These are phyloP conservation scores for Huntiella omanensis DNA, from an alignment of 2,329 filamentous ascomycete genomes.

Conservation along the genomic window DNA sequence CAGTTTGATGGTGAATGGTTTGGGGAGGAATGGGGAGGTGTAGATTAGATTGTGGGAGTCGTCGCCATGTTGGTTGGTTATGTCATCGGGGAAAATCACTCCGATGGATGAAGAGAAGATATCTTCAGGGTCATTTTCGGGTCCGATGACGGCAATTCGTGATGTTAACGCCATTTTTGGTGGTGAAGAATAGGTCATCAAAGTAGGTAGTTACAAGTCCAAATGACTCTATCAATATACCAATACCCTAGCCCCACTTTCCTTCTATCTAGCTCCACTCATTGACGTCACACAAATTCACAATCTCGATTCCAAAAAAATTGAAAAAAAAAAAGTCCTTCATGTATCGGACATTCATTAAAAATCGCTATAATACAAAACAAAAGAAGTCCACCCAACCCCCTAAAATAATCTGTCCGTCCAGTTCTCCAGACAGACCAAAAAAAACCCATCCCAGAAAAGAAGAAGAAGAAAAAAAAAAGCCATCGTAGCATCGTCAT, in stretches of 20 bases:
- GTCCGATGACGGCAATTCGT: conserved; percentile 18
- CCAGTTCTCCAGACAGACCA: not conserved
- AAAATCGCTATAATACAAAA: not conserved
- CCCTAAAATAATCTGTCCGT: no score
- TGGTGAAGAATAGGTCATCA: not conserved
- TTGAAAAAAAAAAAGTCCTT: not conserved
- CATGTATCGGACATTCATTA: not conserved
- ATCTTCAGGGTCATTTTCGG: conserved; percentile 33
- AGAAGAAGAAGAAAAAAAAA: not conserved
- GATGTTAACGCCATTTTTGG: conserved; percentile 25
- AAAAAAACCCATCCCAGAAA: not conserved
- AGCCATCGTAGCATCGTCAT: not conserved
- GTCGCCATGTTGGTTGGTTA: conserved; percentile 47
- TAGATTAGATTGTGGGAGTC: conserved; percentile 39
- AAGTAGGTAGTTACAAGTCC: not conserved
- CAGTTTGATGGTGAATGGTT: conserved; percentile 25
- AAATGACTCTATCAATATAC: not conserved
- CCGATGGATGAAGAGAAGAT: conserved; percentile 39
- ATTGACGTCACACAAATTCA: no score
- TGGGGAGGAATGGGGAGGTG: conserved; percentile 30
- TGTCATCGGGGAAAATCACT: conserved; percentile 49
- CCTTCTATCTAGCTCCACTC: not conserved
- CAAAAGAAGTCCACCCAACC: not conserved
- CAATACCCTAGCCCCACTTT: not conserved
- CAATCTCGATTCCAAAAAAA: not conserved